Conservation (phyloP, 1,139 yeast species). For the Nakaseomyces bracarensis region DNA sequence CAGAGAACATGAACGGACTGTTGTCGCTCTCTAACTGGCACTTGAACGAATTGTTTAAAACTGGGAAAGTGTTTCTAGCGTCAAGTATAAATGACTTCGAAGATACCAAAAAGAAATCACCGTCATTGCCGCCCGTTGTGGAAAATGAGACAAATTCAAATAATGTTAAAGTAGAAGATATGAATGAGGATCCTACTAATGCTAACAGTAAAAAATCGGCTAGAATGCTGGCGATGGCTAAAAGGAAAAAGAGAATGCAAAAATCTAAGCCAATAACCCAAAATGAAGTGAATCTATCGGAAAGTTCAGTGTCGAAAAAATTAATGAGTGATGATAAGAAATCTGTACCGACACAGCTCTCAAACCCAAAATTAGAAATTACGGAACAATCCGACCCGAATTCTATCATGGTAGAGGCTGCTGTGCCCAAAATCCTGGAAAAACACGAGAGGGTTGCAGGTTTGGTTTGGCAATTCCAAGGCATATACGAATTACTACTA, state of each 20-base stretch:
- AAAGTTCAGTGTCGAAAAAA: slow-evolving; percentile 63
- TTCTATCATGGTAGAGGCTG: slow-evolving; percentile 77
- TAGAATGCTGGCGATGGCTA: slow-evolving; percentile 86
- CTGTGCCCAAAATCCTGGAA: slow-evolving; percentile 61
- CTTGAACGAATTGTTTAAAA: slow-evolving; percentile 52
- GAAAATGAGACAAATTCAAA: slow-evolving; percentile 13
- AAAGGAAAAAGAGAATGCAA: slow-evolving; percentile 69
- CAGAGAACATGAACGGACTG: slow-evolving; percentile 13
- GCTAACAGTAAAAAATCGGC: slow-evolving; percentile 46
- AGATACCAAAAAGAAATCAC: slow-evolving; percentile 28
- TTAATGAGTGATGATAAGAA: slow-evolving; percentile 25
- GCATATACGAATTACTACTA: slow-evolving; percentile 80
- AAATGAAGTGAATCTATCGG: slow-evolving; percentile 68
- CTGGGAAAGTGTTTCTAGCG: slow-evolving; percentile 67
- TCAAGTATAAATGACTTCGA: slow-evolving; percentile 53
- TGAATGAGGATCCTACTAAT: slow-evolving; percentile 13
- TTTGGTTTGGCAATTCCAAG: slow-evolving; percentile 90
- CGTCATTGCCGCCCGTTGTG: slow-evolving; percentile 8
- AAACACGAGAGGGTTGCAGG: slow-evolving; percentile 73
- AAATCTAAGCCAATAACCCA: slow-evolving; percentile 56
- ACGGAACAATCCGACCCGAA: slow-evolving; percentile 77
- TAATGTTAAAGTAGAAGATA: slow-evolving; percentile 13
- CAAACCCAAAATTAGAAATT: slow-evolving; percentile 37
- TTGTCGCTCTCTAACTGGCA: slow-evolving; percentile 43
- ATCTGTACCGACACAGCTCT: slow-evolving; percentile 15